Percentiles rank a stretch among this genome's conserved stretches.
Conservation (phyloP, 805 yeast genomes). For the Candida easanensis region DNA sequence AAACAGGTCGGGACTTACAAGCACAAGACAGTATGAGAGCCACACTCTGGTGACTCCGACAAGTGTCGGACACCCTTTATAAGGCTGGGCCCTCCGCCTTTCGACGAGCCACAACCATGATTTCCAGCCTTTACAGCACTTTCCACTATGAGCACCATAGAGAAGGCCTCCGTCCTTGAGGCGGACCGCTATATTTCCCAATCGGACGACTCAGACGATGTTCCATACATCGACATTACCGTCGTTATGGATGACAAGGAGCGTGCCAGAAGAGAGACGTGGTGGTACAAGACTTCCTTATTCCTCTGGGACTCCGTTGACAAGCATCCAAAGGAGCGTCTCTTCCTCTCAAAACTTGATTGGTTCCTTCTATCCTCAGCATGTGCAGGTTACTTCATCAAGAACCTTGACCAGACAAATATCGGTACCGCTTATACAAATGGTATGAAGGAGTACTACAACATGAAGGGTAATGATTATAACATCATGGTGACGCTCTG, state of each 20-base stretch:
- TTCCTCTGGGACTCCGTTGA: slow-evolving; percentile 32
- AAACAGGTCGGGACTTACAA: too few species aligned
- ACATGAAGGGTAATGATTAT: slow-evolving; percentile 39
- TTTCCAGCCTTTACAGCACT: too few species aligned
- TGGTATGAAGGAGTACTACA: slow-evolving; percentile 44
- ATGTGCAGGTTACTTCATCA: slow-evolving; percentile 45
- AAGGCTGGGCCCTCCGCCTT: too few species aligned
- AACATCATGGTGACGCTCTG: slow-evolving; percentile 43
- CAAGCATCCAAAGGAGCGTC: slow-evolving; percentile 35
- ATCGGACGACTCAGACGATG: too few species aligned
- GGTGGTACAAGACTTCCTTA: slow-evolving; percentile 13
- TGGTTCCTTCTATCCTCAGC: slow-evolving; percentile 39
- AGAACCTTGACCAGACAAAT: slow-evolving; percentile 41
- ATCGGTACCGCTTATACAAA: slow-evolving; percentile 45
- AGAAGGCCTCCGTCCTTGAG: too few species aligned
- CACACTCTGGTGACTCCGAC: too few species aligned
- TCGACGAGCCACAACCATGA: too few species aligned
- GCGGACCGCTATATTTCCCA: too few species aligned
- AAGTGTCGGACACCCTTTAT: too few species aligned
- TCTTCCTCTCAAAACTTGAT: slow-evolving; percentile 35
- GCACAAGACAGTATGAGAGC: too few species aligned
- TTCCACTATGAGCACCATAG: too few species aligned
- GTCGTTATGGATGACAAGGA: slow-evolving; percentile 14
- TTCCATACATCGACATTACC: slow-evolving; percentile 14
- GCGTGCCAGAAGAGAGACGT: slow-evolving; percentile 6